These are phyloP conservation scores for Spathaspora arborariae DNA, from an alignment of 805 yeast species.

Conservation along the genomic window DNA sequence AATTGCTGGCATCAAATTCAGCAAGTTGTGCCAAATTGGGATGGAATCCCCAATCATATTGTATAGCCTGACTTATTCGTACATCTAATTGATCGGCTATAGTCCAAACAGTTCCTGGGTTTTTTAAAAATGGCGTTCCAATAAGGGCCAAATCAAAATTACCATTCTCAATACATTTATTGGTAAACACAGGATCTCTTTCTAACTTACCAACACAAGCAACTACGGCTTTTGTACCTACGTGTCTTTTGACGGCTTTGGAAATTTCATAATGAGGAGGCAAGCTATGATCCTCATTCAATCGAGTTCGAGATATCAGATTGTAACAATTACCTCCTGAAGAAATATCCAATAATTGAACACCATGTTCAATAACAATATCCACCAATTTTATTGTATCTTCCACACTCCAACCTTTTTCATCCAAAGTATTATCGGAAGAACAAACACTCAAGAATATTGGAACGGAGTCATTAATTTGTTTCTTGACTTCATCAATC, in stretches of 20 bases:
- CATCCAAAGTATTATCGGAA: slow-evolving; percentile 35
- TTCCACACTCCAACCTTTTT: slow-evolving; percentile 38
- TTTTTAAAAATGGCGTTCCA: slow-evolving; percentile 43
- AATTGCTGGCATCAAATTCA: slow-evolving; percentile 13
- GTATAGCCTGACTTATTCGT: slow-evolving; percentile 30
- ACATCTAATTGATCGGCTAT: slow-evolving; percentile 50
- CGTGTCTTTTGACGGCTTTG: slow-evolving; percentile 35
- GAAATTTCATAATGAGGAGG: slow-evolving; percentile 40
- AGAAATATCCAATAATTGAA: slow-evolving; percentile 52
- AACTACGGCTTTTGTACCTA: slow-evolving; percentile 39
- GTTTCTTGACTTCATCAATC: slow-evolving; percentile 34
- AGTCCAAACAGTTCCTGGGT: slow-evolving; percentile 45
- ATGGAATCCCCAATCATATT: slow-evolving; percentile 16
- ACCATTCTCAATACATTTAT: slow-evolving; percentile 38
- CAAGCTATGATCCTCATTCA: slow-evolving; percentile 7
- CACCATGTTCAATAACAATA: slow-evolving; percentile 38
- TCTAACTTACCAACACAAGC: slow-evolving; percentile 46
- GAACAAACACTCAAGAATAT: slow-evolving; percentile 46
- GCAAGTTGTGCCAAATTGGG: slow-evolving; percentile 12
- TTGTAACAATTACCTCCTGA: slow-evolving; percentile 45
- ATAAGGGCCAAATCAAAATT: slow-evolving; percentile 43
- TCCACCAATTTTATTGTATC: slow-evolving; percentile 41
- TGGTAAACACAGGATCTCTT: slow-evolving; percentile 28
- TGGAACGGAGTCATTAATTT: slow-evolving; percentile 34
- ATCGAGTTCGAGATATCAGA: slow-evolving; percentile 18